Evolutionary conservation across 2,329 filamentous ascomycete genomes (phyloP), one percentile per base, ranked within the genome.

Genomic region (Cladobotryum mycophilum): DNA sequence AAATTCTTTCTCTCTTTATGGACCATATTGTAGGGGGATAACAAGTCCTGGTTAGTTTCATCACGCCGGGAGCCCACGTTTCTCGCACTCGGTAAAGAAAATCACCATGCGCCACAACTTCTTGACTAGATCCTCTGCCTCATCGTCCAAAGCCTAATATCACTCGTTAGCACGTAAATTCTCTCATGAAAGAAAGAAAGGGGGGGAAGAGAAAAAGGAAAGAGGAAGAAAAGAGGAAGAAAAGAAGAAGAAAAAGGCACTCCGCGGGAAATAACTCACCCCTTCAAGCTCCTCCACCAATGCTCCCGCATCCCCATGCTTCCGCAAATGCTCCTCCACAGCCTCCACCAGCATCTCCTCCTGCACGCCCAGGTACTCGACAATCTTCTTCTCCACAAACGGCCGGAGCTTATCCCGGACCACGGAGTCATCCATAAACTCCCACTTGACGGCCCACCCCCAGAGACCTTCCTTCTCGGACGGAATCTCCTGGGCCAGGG

Each of bases 31-130:
- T 11, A 30, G 9, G 25, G 9, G 6, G 25, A 8, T 7, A 4
- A 30, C 6, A 30, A 30, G 6, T 30, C 25, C 25, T 11, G 6
- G 6, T 8, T 11, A 2, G 6, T 8, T 11, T 8, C 25, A 30
- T 61, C 74, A 89, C 45, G 83, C 81, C 17, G 86, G 86, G 54
- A 96, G 74, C 2, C 91, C 91, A 56, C 90, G 78, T 74, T 93
- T 95, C 78, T 96, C 92, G 63, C 86, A 88, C 70, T 97, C 92
- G 5, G 89, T 93, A 63, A 92, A 96, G 81, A 96, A 97, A 62
- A 97, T 95, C 52, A 96, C 84, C 89, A 97, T 95, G 46, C 92
- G 83, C 93, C 93, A 99, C 35, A 99, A 79, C 73, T 96, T 97
- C 80, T 89, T 95, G 45, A 97, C 91, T 58, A 99, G 73, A 22